Evolutionary conservation across 176 grass and related monocot genomes (phyloP), one percentile per base, ranked within the genome.

Genomic region (Secale cereale): DNA sequence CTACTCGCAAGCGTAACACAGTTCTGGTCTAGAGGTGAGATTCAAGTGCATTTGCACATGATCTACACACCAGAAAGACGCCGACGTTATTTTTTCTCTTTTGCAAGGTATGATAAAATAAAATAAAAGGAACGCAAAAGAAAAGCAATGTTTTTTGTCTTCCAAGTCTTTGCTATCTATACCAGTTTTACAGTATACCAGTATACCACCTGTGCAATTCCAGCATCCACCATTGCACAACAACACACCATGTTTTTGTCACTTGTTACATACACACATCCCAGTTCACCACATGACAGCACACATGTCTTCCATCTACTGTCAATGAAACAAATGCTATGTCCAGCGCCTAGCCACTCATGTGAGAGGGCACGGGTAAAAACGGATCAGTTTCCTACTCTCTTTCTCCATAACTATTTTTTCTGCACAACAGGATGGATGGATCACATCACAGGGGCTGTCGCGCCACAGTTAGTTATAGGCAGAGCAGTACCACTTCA

Each of bases 401-500:
- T 35, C 26, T n/a, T n/a, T 57, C 13, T 87, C 80, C 83, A 83
- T 76, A 76, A 64, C 23, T 70, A 87, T 54, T 22, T 71, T n/a
- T 20, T 82, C 26, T 79, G 84, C 74, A 83, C 72, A 61, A 8
- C 45, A 54, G 32, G 50, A 57, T 20, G 50, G 50, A 74, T 65
- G 46, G 87, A 73, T 78, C 17, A n/a, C 25, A 73, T 78, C 17
- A n/a, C 25, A 60, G 35, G 32, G 9, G 22, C 39, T 40, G 67
- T 35, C 64, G 36, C 19, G n/a, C 59, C 56, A 65, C 48, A 43
- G 59, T 63, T 37, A 36, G 67, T 50, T 78, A 57, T 65, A 85
- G 37, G 74, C 81, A 43, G 77, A 36, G 33, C 72, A 82, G 82
- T 83, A 66, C 84, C 82, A 43, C 84, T 87, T 87, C 78, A 89